Evolutionary conservation across 2,329 filamentous ascomycete genomes (phyloP).

Genomic region (Verticillium nubilum): DNA sequence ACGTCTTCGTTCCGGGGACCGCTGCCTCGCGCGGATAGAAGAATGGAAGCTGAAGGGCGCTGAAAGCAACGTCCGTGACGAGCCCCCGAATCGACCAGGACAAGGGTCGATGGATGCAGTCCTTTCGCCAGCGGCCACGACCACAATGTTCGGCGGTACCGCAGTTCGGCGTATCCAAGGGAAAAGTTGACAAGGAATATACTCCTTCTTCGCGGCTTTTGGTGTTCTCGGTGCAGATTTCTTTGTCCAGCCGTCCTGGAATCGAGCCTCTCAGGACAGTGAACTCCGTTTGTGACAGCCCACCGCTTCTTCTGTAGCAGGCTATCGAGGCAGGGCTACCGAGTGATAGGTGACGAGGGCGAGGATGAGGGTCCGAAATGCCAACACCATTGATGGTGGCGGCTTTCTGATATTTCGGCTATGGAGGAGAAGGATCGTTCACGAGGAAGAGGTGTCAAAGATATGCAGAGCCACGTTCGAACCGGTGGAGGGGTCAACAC

Average conservation of each 20-base stretch:
- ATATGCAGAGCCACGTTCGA: not conserved
- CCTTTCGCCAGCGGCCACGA: constrained; percentile 15
- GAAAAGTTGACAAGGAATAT: constrained; percentile 5
- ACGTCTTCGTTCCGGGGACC: not conserved
- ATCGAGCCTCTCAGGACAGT: constrained; percentile 36
- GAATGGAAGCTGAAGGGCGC: constrained; percentile 10
- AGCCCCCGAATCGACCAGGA: constrained; percentile 17
- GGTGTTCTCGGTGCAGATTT: constrained; percentile 35
- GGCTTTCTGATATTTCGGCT: constrained; percentile 3
- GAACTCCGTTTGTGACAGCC: constrained; percentile 39
- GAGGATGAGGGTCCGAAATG: constrained; percentile 8
- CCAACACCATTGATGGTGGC: constrained; percentile 1
- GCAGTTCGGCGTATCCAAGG: constrained; percentile 5
- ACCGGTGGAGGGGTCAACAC: not conserved
- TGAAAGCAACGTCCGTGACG: not conserved
- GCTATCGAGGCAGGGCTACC: constrained; percentile 28
- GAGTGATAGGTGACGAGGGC: constrained; percentile 32
- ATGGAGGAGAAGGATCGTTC: not conserved
- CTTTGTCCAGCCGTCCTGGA: constrained; percentile 47
- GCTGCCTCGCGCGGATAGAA: not conserved
- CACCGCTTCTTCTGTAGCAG: constrained; percentile 41
- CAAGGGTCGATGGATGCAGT: constrained; percentile 14
- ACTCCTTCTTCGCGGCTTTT: constrained; percentile 9
- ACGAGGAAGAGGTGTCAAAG: not conserved
- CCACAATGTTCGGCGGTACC: not conserved